Base-by-base conservation (phyloP, 1,284 basidiomycete genomes). In the Leucoagaricus sp. region DNA sequence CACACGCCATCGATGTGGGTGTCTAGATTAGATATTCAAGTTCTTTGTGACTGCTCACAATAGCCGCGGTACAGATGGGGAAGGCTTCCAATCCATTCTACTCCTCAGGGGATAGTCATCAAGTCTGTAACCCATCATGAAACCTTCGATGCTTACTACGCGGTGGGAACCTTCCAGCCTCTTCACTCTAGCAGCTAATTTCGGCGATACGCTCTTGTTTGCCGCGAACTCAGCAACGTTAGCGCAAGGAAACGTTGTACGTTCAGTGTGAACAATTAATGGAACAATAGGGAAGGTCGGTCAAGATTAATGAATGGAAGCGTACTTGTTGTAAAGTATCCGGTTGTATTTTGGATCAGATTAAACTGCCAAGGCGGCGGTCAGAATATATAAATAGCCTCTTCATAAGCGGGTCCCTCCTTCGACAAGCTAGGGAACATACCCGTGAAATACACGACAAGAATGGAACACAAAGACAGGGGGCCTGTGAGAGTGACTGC, bases 401-500 rank as follows among this genome's bases (percentile, higher is more conserved):
- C 29, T 17, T 13, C 7, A 29, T 5, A 42, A 44, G 12, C 5
- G 41, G 17, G 17, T 29, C 64, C 52, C 10, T 68, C 73, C 68
- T 71, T 75, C 56, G 69, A 41, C 5, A 64, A 58, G 9, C 53
- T 60, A 10, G 75, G 75, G 26, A 72, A 69, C 61, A 74, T 75
- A 4, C 66, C 65, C 5, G 68, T 65, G 29, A 72, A 62, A 69
- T 70, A 77, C 13, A 74, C 67, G 17, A 68, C 64, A 10, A 75
- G 75, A 57, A 78, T 72, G n/a, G 74, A 75, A 61, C 74, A 76
- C 21, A 76, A 59, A 6, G 73, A 72, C 21, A 76, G 65, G 10
- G 72, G 69, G 26, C 60, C 65, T 28, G 68, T 58, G 34, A 70
- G 52, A 28, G 57, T 53, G 52, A 60, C 38, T 40, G 61, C 53